Conservation (phyloP, 495 filamentous ascomycete species). For the Penicillium lagena region DNA sequence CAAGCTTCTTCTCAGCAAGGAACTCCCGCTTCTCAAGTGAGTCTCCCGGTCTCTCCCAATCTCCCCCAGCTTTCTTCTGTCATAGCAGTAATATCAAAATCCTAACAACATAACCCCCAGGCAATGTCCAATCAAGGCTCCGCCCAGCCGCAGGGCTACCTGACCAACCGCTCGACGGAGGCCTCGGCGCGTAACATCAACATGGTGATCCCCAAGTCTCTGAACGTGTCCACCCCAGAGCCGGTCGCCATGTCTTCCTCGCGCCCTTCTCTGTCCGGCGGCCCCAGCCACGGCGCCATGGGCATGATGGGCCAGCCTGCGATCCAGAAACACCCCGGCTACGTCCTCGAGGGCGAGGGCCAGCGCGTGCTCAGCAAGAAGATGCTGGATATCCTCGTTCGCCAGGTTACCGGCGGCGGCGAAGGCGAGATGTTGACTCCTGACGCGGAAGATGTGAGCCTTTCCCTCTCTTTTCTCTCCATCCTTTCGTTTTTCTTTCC, state of each 20-base stretch:
- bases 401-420: slow-evolving; percentile 80
- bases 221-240: slow-evolving; percentile 62
- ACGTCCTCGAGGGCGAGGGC: slow-evolving; percentile 80
- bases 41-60: slow-evolving; percentile 29
- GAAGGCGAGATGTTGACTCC: slow-evolving; percentile 69
- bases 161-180: slow-evolving; percentile 41
- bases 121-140: slow-evolving; percentile 33
- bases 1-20: slow-evolving; percentile 32
- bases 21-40: slow-evolving; percentile 32
- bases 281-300: slow-evolving; percentile 61
- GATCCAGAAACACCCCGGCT: slow-evolving; percentile 70
- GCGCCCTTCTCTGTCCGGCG: slow-evolving; percentile 73
- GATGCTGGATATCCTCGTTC: slow-evolving; percentile 91
- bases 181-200: slow-evolving; percentile 43
- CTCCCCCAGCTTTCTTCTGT: not conserved
- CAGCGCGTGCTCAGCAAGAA: slow-evolving; percentile 89
- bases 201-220: slow-evolving; percentile 74
- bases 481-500: too few species aligned
- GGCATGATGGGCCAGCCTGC: slow-evolving; percentile 84
- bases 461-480: not conserved
- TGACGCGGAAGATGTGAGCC: slow-evolving; percentile 86
- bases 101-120: too few species aligned
- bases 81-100: too few species aligned
- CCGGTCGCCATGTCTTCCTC: slow-evolving; percentile 64
- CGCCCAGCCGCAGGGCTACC: slow-evolving; percentile 44